Conservation (phyloP, 805 yeast species). For the Starmerella apicola region DNA sequence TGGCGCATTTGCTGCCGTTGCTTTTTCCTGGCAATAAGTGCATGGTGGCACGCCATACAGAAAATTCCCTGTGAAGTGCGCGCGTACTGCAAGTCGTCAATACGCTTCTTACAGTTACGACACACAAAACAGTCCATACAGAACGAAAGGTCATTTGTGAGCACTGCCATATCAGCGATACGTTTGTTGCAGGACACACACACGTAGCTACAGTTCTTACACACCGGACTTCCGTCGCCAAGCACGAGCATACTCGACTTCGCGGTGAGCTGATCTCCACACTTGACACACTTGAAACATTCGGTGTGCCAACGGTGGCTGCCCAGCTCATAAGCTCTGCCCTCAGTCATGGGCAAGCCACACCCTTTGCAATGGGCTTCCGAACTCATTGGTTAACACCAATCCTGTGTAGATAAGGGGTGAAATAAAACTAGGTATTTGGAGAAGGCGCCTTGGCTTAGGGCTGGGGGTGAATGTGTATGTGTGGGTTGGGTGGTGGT, state of each 20-base stretch:
- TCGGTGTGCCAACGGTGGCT: conserved; percentile 92
- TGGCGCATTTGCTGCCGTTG: conserved; percentile 41
- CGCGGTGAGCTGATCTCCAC: conserved; percentile 66
- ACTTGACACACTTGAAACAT: conserved; percentile 83
- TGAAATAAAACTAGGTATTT: too few species aligned
- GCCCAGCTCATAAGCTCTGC: conserved; percentile 89
- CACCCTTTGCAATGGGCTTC: conserved; percentile 22
- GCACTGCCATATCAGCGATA: conserved; percentile 84
- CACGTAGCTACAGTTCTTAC: conserved; percentile 83
- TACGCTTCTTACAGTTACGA: conserved; percentile 70
- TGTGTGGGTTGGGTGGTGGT: too few species aligned
- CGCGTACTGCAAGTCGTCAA: conserved; percentile 82
- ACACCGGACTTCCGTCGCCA: conserved; percentile 84
- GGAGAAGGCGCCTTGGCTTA: too few species aligned
- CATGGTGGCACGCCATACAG: conserved; percentile 86
- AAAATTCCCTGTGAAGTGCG: conserved; percentile 85
- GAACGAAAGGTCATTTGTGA: conserved; percentile 91
- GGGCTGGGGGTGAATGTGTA: too few species aligned
- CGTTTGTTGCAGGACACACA: conserved; percentile 76
- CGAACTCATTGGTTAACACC: conserved; percentile 7
- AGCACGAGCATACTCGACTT: conserved; percentile 81
- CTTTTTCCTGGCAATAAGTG: conserved; percentile 61
- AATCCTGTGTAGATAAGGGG: too few species aligned
- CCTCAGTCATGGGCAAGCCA: conserved; percentile 42
- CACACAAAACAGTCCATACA: conserved; percentile 86